Evolutionary conservation across 129 eudicot species (phyloP).

Genomic region (Artemisia annua): DNA sequence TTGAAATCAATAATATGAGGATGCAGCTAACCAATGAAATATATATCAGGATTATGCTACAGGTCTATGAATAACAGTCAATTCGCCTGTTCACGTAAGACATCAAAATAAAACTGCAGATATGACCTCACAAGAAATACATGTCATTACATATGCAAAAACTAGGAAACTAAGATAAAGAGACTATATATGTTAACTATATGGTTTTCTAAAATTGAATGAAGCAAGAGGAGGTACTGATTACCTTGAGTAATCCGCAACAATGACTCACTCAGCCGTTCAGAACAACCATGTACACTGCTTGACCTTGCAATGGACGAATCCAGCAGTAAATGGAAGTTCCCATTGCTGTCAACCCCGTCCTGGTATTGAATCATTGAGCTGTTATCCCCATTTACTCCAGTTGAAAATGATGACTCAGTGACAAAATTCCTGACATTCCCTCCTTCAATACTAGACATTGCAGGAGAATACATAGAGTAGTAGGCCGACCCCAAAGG

Average conservation of each 20-base stretch:
- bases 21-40: no score
- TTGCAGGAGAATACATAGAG: constrained; percentile 64
- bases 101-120: no score
- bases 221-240: not conserved
- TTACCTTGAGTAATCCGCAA: constrained; percentile 53
- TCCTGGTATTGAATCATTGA: constrained; percentile 33
- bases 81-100: no score
- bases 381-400: constrained; percentile 38
- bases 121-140: not conserved
- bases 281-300: constrained; percentile 80
- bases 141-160: not conserved
- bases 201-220: not conserved
- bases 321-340: constrained; percentile 38
- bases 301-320: constrained; percentile 73
- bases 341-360: constrained; percentile 34
- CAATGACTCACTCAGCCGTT: constrained; percentile 48
- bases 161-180: not conserved
- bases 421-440: constrained; percentile 36
- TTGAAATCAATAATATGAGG: not conserved
- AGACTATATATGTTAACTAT: not conserved
- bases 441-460: constrained; percentile 49
- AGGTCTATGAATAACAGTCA: no score
- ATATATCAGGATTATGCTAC: no score
- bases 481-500: constrained; percentile 66
- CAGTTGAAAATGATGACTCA: constrained; percentile 55